Percentiles rank a stretch among this genome's conserved stretches.
Conservation (phyloP, 345 rosid species). For the Eucalyptus erythrocorys region DNA sequence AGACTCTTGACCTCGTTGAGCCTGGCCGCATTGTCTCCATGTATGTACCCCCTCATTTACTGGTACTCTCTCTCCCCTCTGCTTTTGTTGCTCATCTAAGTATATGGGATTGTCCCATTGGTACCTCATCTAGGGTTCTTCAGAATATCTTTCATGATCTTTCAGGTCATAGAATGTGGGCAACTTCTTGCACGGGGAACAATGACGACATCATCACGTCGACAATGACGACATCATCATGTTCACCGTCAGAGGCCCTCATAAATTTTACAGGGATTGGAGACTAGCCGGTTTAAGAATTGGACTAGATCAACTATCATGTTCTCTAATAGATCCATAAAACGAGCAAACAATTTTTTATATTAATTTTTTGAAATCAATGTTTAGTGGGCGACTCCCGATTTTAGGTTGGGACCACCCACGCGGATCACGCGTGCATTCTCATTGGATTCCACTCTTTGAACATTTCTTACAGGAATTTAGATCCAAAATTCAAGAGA, state of each 20-base stretch:
- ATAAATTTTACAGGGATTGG: too few species aligned
- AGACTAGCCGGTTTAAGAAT: rapidly evolving
- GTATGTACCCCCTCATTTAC: not conserved
- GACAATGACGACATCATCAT: too few species aligned
- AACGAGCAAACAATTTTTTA: rapidly evolving
- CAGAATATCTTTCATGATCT: not conserved
- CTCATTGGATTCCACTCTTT: not conserved
- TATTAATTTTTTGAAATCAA: too few species aligned
- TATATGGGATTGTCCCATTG: not conserved
- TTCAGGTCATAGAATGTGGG: not conserved
- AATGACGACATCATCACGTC: too few species aligned
- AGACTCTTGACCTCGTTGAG: not conserved
- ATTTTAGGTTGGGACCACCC: not conserved
- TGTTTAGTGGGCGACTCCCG: not conserved
- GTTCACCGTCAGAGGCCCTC: rapidly evolving
- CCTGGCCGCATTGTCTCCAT: not conserved
- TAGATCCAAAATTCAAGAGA: not conserved
- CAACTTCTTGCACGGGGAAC: not conserved
- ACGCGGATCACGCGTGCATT: not conserved
- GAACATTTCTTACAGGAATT: not conserved
- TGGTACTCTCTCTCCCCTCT: not conserved
- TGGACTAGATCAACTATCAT: rapidly evolving
- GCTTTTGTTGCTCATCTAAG: not conserved
- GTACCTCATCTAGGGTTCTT: not conserved
- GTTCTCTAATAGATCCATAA: too few species aligned